Conservation (phyloP, 305 asterid genomes). For the Galium porrigens region DNA sequence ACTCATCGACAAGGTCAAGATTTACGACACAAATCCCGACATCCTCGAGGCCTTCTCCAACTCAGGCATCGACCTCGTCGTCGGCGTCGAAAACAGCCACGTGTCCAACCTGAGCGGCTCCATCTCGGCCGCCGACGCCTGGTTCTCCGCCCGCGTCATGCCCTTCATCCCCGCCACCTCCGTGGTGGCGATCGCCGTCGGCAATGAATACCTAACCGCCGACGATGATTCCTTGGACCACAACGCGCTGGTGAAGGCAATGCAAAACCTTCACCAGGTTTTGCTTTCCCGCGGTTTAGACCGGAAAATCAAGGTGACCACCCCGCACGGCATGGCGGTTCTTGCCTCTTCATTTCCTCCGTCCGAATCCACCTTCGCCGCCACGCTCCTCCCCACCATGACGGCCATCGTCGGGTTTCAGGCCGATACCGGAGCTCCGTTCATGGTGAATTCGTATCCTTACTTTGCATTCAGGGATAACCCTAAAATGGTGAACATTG, state of each 20-base stretch:
- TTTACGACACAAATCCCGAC: conserved; percentile 45
- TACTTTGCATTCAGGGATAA: conserved; percentile 48
- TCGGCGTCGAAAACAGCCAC: conserved; percentile 35
- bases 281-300: conserved; percentile 30
- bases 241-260: conserved; percentile 35
- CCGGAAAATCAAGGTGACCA: conserved; percentile 45
- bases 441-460: conserved; percentile 50
- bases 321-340: conserved; percentile 57
- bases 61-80: conserved; percentile 45
- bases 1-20: conserved; percentile 42
- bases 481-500: conserved; percentile 25
- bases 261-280: conserved; percentile 34
- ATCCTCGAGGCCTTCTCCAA: conserved; percentile 47
- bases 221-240: conserved; percentile 29
- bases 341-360: conserved; percentile 56
- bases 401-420: conserved; percentile 34
- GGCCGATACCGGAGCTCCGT: conserved; percentile 36
- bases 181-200: conserved; percentile 34
- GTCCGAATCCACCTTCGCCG: conserved; percentile 40
- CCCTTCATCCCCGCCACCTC: conserved; percentile 52
- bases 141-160: conserved; percentile 36
- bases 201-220: conserved; percentile 41
- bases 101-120: conserved; percentile 32
- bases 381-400: conserved; percentile 45
- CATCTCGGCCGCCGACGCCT: conserved; percentile 29